Base-by-base conservation (phyloP, 139 green algal genomes). In the Picochlorum sp. region DNA sequence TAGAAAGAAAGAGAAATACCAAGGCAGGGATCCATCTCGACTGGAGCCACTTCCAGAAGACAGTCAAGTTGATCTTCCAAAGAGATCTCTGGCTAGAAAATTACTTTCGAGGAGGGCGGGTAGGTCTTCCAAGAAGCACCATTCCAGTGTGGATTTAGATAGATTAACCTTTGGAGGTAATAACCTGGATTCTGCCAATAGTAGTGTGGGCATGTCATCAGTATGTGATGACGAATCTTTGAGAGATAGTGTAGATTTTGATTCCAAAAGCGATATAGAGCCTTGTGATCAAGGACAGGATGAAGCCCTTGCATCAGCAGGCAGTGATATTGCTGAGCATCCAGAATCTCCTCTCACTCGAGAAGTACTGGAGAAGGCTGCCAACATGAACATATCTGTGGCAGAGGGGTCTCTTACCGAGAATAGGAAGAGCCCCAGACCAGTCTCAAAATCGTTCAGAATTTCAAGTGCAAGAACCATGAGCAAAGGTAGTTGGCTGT, bases 1-100 rank as follows among this genome's bases (percentile, higher is more conserved):
- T 38, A 69, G 24, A 45, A 83, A 75, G 45, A 78, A 78, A 57
- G 75, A 84, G 0, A 70, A 72, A 56, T 83, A 72, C 50, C 30
- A 73, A 62, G n/a, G 47, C 21, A 73, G 65, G 41, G 54, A 66
- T 41, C 26, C 32, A 49, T 38, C 45, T 8, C 4, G 62, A 23
- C 38, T 67, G 24, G 61, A 76, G 54, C n/a, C 45, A 30, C 10
- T 41, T 49, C 52, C 57, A 44, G 69, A 75, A 23, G 41, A 75
- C 4, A 26, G 10, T 14, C 8, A 37, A 28, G 50, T n/a, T 13
- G 61, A 18, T 1, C 41, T 18, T 28, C 20, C 45, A 34, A 64
- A 75, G 56, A 55, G 51, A 58, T 54, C 70, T 7, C 63, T 77
- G 23, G 70, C 70, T 2, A 55, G 30, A 49, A 74, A 69, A 30